phyloP scores from a whole-genome alignment of 1,284 basidiomycete species.

The Marasmius fiardii region DNA sequence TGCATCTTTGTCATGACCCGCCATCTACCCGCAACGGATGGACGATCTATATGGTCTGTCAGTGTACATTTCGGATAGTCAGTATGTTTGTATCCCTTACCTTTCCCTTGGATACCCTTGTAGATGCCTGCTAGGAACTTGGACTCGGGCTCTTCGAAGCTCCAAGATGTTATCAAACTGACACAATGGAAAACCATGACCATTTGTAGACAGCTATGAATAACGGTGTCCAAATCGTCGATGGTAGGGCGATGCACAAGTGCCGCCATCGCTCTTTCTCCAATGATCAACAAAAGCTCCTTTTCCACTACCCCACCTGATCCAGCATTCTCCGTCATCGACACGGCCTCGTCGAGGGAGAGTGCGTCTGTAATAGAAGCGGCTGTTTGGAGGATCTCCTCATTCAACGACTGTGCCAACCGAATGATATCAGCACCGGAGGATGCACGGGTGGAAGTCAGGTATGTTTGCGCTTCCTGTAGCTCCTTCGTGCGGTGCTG shows the following conservation, averaged over 20 bases:
- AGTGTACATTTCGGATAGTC: neutral
- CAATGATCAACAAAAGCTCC: neutral
- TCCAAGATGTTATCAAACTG: neutral
- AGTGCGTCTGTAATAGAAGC: slow-evolving; percentile 32
- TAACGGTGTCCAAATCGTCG: neutral
- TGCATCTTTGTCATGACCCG: slow-evolving; percentile 5
- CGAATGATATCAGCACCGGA: slow-evolving; percentile 29
- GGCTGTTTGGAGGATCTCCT: slow-evolving; percentile 31
- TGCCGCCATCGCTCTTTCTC: neutral
- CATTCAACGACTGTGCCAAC: slow-evolving; percentile 29
- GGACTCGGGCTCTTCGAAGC: neutral
- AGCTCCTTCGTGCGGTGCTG: slow-evolving; percentile 30
- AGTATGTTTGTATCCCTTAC: neutral
- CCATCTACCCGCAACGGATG: slow-evolving; percentile 6
- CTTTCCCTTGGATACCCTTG: neutral
- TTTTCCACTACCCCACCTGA: neutral
- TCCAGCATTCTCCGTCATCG: neutral
- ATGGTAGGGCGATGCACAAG: too few relatives aligned
- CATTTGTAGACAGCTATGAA: neutral
- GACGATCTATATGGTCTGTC: neutral
- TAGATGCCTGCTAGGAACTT: neutral
- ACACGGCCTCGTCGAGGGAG: slow-evolving; percentile 3
- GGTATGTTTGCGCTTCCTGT: slow-evolving; percentile 32
- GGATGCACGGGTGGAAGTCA: slow-evolving; percentile 26
- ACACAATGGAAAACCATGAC: neutral